Evolutionary conservation across 257 asterid genomes (phyloP), one percentile per base, ranked within the genome.

Genomic region (Thymus mandschuricus): DNA sequence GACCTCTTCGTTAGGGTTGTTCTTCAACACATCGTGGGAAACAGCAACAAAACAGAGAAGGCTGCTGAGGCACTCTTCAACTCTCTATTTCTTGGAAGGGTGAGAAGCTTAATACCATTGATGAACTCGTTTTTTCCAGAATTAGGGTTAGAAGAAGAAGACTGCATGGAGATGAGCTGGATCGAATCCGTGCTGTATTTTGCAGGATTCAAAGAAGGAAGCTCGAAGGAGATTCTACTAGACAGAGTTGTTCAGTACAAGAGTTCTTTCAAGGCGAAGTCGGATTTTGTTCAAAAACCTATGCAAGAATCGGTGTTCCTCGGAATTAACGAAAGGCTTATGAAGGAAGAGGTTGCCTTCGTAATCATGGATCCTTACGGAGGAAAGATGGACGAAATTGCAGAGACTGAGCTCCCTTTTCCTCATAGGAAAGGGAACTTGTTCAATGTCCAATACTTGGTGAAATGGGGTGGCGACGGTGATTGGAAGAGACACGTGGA

Each of bases 111-210:
- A 3, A 2, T 66, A 3, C 56, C 56, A 8, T 0, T 81, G 59
- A 80, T 82, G 77, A 50, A 38, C 2, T 55, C 51, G 34, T 71
- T 48, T 1, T 80, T 86, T 15, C 87, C 91, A 0, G 88, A 85
- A 55, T 51, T 88, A 60, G 80, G 76, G 1, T 62, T 90, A 34
- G 66, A 45, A 21, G 49, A 41, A 8, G 35, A 45, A 51, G 87
- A 90, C 27, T 78, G 86, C 62, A 44, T 10, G 2, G 84, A 82
- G 76, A 79, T 83, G 88, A 81, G 85, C n/a, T 87, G 95, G 96
- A 86, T 84, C 21, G 76, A 87, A 8, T 77, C 92, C 0, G 70
- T 59, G 0, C 49, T 86, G 3, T 69, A 81, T 54, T 78, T 72
- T 15, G 76, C 65, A 0, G 75, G 80, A 29, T 79, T 7, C 48